These are phyloP conservation scores for Aspergillus puulaauensis DNA, from an alignment of 2,329 filamentous ascomycete species.

Conservation along the genomic window DNA sequence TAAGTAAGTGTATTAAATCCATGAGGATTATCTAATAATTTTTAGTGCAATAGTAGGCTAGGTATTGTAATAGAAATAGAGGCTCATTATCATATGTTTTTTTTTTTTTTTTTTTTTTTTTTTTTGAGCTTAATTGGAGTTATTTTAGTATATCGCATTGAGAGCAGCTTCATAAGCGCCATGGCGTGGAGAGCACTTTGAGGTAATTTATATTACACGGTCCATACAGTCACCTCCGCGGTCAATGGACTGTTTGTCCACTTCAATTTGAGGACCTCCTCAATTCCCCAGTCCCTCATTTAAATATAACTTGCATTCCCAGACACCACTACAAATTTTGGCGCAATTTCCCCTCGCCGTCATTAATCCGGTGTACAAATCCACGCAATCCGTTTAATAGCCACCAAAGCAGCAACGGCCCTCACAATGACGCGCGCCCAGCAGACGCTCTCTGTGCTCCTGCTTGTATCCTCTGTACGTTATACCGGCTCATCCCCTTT, in stretches of 20 bases:
- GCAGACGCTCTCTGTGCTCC: conserved; percentile 84
- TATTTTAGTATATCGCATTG: background rate
- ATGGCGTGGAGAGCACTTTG: background rate
- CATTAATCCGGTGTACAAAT: background rate
- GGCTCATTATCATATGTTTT: no score
- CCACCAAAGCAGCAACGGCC: background rate
- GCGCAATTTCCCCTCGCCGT: background rate
- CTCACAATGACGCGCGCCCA: conserved; percentile 85
- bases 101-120: no score
- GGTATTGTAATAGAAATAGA: no score
- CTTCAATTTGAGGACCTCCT: background rate
- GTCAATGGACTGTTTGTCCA: conserved; percentile 1
- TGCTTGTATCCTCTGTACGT: conserved; percentile 83
- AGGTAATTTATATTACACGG: background rate
- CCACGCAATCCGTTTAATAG: background rate
- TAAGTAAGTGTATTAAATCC: background rate
- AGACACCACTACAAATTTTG: background rate
- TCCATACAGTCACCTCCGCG: conserved; percentile 2
- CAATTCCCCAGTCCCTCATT: conserved; percentile 5
- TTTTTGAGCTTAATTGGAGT: background rate
- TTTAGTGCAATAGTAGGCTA: background rate
- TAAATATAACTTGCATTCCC: background rate
- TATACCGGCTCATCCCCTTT: background rate
- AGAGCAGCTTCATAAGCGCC: background rate
- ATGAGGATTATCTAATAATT: background rate